Percentiles rank a stretch among this genome's conserved stretches.
These are phyloP conservation scores for Hygrophila difformis DNA, from an alignment of 257 asterid species.

Conservation along the genomic window DNA sequence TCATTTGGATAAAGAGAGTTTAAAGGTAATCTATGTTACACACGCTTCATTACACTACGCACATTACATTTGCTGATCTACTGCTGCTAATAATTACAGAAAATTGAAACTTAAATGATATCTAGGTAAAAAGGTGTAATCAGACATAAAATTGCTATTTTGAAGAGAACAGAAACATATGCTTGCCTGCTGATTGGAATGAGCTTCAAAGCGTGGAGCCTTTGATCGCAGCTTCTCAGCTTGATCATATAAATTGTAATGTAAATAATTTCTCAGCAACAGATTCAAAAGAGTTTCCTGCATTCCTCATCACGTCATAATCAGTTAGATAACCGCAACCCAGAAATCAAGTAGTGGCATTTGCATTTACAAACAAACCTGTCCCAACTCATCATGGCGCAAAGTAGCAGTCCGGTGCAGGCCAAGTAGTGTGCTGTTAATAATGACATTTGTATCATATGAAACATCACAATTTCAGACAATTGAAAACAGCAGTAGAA, in stretches of 20 bases:
- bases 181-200: slow-evolving; percentile 87
- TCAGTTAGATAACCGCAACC: slow-evolving; percentile 9
- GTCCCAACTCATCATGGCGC: slow-evolving; percentile 93
- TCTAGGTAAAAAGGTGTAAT: slow-evolving; percentile 8
- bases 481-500: neutral
- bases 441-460: slow-evolving; percentile 17
- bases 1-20: slow-evolving; percentile 3
- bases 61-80: too few relatives aligned
- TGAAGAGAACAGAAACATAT: slow-evolving; percentile 8
- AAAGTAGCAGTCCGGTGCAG: slow-evolving; percentile 88
- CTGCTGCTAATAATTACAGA: neutral
- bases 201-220: slow-evolving; percentile 97
- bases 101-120: neutral
- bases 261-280: slow-evolving; percentile 78
- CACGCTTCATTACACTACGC: too few relatives aligned
- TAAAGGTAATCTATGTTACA: neutral
- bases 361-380: slow-evolving; percentile 42
- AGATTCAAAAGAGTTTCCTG: slow-evolving; percentile 91
- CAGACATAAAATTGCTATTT: too few relatives aligned
- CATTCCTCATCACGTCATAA: slow-evolving; percentile 9
- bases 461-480: slow-evolving; percentile 6
- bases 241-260: slow-evolving; percentile 84
- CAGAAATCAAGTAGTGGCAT: slow-evolving; percentile 7
- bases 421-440: slow-evolving; percentile 63
- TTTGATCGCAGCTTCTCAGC: slow-evolving; percentile 94